These are phyloP conservation scores for Phaeodactylum tricornutum DNA, from an alignment of 108 stramenopile genomes.

Conservation along the genomic window DNA sequence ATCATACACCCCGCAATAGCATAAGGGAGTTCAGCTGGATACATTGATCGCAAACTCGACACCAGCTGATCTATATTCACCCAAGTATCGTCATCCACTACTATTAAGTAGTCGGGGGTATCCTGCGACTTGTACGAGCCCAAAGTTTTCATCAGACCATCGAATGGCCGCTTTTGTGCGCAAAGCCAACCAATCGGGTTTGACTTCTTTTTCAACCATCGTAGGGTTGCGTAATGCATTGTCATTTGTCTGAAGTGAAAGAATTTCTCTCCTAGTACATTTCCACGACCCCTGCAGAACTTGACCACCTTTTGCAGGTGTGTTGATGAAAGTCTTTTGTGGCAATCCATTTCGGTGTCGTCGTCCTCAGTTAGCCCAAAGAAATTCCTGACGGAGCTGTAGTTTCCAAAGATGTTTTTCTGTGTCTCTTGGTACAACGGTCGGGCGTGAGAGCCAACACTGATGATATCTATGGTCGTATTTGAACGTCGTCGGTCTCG, in stretches of 20 bases:
- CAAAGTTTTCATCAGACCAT: constrained; percentile 16
- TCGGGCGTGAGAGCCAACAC: constrained; percentile 7
- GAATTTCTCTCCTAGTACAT: too few species aligned
- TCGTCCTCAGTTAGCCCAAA: constrained; percentile 12
- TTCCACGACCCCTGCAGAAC: too few species aligned
- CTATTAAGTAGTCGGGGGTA: constrained; percentile 29
- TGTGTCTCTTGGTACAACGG: constrained; percentile 8
- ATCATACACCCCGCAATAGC: constrained; percentile 30
- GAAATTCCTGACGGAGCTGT: constrained; percentile 16
- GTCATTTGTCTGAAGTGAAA: background rate
- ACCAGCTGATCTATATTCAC: constrained; percentile 7
- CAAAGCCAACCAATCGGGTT: constrained; percentile 44
- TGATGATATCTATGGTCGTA: constrained; percentile 11
- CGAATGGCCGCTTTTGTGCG: constrained; percentile 25
- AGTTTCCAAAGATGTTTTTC: constrained; percentile 8
- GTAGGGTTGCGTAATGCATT: too few species aligned
- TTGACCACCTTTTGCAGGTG: background rate
- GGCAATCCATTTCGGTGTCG: constrained; percentile 11
- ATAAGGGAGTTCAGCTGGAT: constrained; percentile 5
- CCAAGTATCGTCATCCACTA: constrained; percentile 39
- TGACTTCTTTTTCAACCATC: background rate
- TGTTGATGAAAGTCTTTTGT: background rate
- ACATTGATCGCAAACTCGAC: background rate
- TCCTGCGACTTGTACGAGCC: constrained; percentile 3
- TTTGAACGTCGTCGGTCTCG: too few species aligned